These are phyloP conservation scores for Seminavis robusta DNA, from an alignment of 108 stramenopile species.

Conservation along the genomic window DNA sequence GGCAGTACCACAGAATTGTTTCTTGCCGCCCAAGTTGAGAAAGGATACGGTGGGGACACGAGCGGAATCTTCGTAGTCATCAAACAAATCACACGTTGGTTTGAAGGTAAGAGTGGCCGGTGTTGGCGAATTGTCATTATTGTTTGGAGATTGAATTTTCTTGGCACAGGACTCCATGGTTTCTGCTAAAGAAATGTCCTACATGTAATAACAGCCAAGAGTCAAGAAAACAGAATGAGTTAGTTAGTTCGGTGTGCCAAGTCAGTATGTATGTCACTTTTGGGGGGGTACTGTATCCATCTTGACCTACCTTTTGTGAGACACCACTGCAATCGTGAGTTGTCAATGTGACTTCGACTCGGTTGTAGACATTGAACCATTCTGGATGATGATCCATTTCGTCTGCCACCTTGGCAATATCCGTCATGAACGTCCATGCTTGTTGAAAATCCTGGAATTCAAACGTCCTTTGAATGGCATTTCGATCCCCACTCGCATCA, in stretches of 20 bases:
- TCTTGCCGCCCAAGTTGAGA: slow-evolving; percentile 42
- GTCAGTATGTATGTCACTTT: too few species aligned
- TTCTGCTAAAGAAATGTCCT: too few species aligned
- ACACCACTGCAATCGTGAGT: slow-evolving; percentile 86
- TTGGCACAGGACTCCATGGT: too few species aligned
- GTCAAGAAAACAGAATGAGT: too few species aligned
- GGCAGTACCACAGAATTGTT: slow-evolving; percentile 46
- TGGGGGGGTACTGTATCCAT: too few species aligned
- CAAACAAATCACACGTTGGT: slow-evolving; percentile 65
- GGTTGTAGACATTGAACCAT: slow-evolving; percentile 97
- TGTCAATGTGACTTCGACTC: slow-evolving; percentile 81
- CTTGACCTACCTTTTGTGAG: slow-evolving; percentile 66
- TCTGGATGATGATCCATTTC: slow-evolving; percentile 98
- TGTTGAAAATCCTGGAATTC: slow-evolving; percentile 78
- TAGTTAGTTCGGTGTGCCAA: too few species aligned
- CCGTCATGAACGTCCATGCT: slow-evolving; percentile 94
- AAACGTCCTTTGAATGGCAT: slow-evolving; percentile 80
- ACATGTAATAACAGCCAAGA: too few species aligned
- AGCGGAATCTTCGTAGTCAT: slow-evolving; percentile 42
- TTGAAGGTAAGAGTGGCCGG: neutral
- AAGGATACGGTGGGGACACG: slow-evolving; percentile 52
- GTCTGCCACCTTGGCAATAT: slow-evolving; percentile 85
- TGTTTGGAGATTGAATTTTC: too few species aligned
- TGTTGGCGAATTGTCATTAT: too few species aligned
- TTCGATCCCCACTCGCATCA: too few species aligned